Evolutionary conservation across 257 asterid species (phyloP), one percentile per base, ranked within the genome.

Genomic region (Solanum ossicruentum): DNA sequence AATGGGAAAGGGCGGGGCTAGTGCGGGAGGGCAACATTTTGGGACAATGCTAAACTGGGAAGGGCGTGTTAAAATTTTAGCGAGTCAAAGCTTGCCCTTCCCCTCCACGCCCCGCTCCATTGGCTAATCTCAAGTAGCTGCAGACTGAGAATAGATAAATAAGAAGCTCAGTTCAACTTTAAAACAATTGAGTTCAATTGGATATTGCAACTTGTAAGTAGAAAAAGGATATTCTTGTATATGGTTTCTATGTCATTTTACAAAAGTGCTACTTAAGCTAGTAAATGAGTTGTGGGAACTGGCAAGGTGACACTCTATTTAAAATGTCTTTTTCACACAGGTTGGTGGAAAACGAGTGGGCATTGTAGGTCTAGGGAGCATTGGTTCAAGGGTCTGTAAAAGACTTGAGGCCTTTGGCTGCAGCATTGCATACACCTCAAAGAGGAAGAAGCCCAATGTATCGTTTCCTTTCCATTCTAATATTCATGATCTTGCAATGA

Each of bases 271-370:
- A 51, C 63, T 77, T 54, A 16, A 77, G 61, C 45, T 6, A 23
- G 63, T 77, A 49, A 77, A 23, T 47, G 26, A 77, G 65, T 77
- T 26, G 47, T 77, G 17, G 65, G 32, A 43, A 43, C 56, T n/a
- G 36, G 36, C 80, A 43, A 43, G 80, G 11, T 20, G 20, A 43
- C 18, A 43, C 6, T 72, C 36, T 72, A 72, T 56, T 20, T 72
- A 6, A 72, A 56, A 60, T 81, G 52, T 12, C 49, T 26, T 17
- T 18, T 4, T 49, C 13, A 83, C 66, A 57, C 93, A 93, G 98
- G 92, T 93, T 70, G 90, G 93, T 10, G 94, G 93, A 49, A 95
- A 94, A 78, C 93, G 93, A 77, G 95, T 94, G 3, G 98, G 97
- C 41, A 92, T 95, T 49, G 92, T 94, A 5, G 98, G 98, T 43